Percentiles rank a stretch among this genome's conserved stretches.
Conservation (phyloP, 2,329 filamentous ascomycete genomes). For the Fusarium marasasianum region DNA sequence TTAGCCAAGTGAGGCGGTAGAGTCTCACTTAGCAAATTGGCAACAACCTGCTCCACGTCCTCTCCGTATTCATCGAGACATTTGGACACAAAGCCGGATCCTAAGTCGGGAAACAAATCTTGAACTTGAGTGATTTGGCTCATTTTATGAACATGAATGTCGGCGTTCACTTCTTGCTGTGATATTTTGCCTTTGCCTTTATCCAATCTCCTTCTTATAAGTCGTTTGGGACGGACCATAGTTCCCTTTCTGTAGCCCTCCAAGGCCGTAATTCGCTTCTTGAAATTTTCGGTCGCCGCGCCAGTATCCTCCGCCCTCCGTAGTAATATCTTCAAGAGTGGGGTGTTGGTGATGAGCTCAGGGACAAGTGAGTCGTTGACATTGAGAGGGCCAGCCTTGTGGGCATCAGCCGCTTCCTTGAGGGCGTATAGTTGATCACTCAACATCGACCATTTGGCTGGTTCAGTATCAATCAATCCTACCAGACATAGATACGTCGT, state of each 20-base stretch:
- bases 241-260: constrained; percentile 67
- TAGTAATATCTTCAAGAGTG: constrained; percentile 72
- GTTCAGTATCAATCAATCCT: constrained; percentile 72
- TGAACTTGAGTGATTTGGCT: constrained; percentile 90
- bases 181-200: constrained; percentile 70
- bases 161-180: constrained; percentile 50
- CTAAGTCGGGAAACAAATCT: constrained; percentile 89
- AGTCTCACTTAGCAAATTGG: constrained; percentile 81
- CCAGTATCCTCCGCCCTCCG: constrained; percentile 61
- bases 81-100: constrained; percentile 81
- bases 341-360: constrained; percentile 83
- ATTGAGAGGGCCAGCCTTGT: constrained; percentile 64
- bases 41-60: constrained; percentile 80
- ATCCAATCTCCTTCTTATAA: constrained; percentile 64
- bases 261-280: constrained; percentile 69
- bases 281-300: constrained; percentile 63
- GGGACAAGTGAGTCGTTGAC: constrained; percentile 79
- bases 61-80: constrained; percentile 83
- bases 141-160: constrained; percentile 81
- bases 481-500: constrained; percentile 79
- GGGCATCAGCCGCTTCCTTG: constrained; percentile 74
- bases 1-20: constrained; percentile 73
- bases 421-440: constrained; percentile 86
- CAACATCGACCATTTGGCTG: constrained; percentile 77
- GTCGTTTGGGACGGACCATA: constrained; percentile 60